A percentile compares a stretch with the other conserved stretches of the same genome.
phyloP scores from a whole-genome alignment of 75 land plant genomes.

The Isoetes taiwanensis region DNA sequence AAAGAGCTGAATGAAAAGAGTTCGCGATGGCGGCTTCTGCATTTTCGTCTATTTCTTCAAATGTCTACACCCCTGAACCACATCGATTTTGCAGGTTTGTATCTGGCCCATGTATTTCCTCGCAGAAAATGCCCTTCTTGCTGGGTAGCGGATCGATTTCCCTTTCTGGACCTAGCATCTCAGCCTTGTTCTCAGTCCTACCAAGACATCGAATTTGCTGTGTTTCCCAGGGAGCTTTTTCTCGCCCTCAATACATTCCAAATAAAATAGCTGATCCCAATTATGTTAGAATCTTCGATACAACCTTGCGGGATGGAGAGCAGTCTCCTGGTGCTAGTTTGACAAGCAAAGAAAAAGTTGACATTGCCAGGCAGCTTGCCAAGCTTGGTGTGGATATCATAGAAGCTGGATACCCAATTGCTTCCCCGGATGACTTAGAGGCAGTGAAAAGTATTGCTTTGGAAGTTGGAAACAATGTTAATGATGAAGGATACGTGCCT shows the following conservation, averaged over 20 bases:
- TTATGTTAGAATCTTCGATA: constrained; percentile 91
- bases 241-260: constrained; percentile 65
- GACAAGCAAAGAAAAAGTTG: constrained; percentile 80
- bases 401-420: constrained; percentile 91
- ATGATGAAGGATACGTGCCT: constrained; percentile 61
- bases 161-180: too few species aligned
- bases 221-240: too few species aligned
- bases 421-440: constrained; percentile 63
- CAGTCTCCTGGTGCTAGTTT: constrained; percentile 94
- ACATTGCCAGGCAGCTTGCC: constrained; percentile 69
- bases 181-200: too few species aligned
- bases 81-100: too few species aligned
- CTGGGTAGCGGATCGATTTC: too few species aligned
- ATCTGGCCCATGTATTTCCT: too few species aligned
- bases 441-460: constrained; percentile 60
- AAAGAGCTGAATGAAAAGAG: too few species aligned
- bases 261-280: constrained; percentile 63
- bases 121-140: too few species aligned
- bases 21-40: too few species aligned
- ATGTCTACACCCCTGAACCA: too few species aligned
- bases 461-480: constrained; percentile 66
- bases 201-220: too few species aligned
- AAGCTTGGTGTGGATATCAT: constrained; percentile 82
- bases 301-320: constrained; percentile 92
- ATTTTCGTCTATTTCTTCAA: too few species aligned